Conservation (phyloP, 106 monocot species). For the Dendrobium chrysotoxum region DNA sequence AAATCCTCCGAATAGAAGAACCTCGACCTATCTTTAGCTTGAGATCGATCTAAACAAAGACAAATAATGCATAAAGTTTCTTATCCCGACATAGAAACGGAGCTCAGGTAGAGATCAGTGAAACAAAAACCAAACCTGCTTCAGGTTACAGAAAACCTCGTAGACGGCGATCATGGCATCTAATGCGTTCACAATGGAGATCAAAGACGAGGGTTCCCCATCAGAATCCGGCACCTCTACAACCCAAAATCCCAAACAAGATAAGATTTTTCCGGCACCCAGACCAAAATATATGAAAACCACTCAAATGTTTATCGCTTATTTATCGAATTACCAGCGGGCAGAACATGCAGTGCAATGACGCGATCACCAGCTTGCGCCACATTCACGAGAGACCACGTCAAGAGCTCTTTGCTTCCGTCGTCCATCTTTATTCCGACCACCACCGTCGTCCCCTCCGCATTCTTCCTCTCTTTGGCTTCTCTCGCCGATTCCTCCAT, state of each 20-base stretch:
- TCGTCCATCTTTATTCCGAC: conserved; percentile 50
- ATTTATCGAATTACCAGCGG: conserved; percentile 4
- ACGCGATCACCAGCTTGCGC: conserved; percentile 43
- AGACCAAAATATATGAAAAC: neutral
- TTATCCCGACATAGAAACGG: neutral
- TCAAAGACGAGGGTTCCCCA: neutral
- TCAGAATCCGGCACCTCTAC: conserved; percentile 5
- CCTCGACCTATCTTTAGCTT: conserved; percentile 8
- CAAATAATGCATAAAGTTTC: neutral
- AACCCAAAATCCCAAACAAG: neutral
- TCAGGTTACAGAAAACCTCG: conserved; percentile 11
- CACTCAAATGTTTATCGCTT: neutral
- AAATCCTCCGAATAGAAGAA: conserved; percentile 1
- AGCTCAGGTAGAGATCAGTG: neutral
- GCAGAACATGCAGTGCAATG: conserved; percentile 44
- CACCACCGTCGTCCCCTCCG: conserved; percentile 24
- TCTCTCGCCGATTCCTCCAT: neutral
- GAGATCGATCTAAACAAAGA: conserved; percentile 7
- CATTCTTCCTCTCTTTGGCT: neutral
- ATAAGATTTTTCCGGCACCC: neutral
- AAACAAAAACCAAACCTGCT: conserved; percentile 9
- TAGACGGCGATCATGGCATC: conserved; percentile 11
- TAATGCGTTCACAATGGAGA: neutral
- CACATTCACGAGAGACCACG: conserved; percentile 65
- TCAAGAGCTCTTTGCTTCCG: conserved; percentile 47